Percentiles rank a stretch among this genome's conserved stretches.
Conservation (phyloP, 768 basidiomycete genomes). For the Tephrocybe sp. region DNA sequence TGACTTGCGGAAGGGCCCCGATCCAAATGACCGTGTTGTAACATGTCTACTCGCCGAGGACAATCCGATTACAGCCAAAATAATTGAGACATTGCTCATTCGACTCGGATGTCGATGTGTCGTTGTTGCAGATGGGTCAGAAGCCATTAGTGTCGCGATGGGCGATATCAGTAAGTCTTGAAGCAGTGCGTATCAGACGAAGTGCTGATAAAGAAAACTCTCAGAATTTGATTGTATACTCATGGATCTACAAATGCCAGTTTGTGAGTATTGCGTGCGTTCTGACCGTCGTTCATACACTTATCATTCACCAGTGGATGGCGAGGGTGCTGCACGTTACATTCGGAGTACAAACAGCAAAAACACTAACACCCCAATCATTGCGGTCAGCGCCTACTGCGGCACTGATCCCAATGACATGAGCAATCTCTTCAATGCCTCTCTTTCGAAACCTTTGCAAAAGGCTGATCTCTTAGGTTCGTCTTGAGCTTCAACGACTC, state of each 20-base stretch:
- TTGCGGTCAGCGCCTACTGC: slow-evolving; percentile 88
- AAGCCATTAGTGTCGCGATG: slow-evolving; percentile 96
- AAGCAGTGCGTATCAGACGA: slow-evolving; percentile 1
- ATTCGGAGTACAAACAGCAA: slow-evolving; percentile 97
- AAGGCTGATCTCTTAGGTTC: slow-evolving; percentile 75
- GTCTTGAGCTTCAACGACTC: background rate
- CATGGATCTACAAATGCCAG: slow-evolving; percentile 95
- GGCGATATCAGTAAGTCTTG: slow-evolving; percentile 87
- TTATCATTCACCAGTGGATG: slow-evolving; percentile 60
- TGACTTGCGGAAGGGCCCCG: slow-evolving; percentile 72
- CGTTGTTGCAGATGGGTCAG: slow-evolving; percentile 93
- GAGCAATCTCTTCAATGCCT: slow-evolving; percentile 73
- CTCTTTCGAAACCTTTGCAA: slow-evolving; percentile 85
- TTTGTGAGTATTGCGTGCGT: slow-evolving; percentile 52
- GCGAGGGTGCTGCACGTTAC: slow-evolving; percentile 94
- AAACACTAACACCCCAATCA: slow-evolving; percentile 90
- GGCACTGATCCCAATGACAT: slow-evolving; percentile 61
- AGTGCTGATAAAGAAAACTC: slow-evolving; percentile 18
- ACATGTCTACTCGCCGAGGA: slow-evolving; percentile 95
- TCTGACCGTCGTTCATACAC: background rate
- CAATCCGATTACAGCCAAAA: slow-evolving; percentile 97
- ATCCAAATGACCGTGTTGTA: slow-evolving; percentile 83
- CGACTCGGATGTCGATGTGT: slow-evolving; percentile 94
- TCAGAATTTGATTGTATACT: slow-evolving; percentile 94
- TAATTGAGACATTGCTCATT: slow-evolving; percentile 91